A percentile compares a stretch with the other conserved stretches of the same genome.
These are phyloP conservation scores for Pseudozyma pruni DNA, from an alignment of 1,284 basidiomycete species.

Conservation along the genomic window DNA sequence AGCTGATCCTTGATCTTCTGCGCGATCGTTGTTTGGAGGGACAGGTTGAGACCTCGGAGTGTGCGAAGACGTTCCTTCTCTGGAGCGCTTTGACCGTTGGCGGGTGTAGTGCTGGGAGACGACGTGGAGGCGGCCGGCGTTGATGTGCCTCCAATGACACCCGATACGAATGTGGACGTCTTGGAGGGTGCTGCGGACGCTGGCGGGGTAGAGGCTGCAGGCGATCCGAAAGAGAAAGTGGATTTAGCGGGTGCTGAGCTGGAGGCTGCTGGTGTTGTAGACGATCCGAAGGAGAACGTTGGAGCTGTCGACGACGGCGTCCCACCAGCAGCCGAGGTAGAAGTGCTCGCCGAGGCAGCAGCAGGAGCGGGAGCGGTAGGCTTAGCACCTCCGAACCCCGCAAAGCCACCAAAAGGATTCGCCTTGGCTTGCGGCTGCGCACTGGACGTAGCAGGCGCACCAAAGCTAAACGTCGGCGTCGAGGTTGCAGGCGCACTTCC, in stretches of 20 bases:
- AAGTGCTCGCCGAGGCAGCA: not conserved
- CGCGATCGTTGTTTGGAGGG: constrained; percentile 22
- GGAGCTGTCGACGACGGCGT: not conserved
- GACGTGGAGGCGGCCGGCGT: constrained; percentile 2
- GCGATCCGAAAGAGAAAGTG: no score
- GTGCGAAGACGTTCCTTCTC: constrained; percentile 28
- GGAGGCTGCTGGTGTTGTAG: not conserved
- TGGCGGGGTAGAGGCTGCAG: no score
- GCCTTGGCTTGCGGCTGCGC: constrained; percentile 20
- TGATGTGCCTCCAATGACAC: constrained; percentile 14
- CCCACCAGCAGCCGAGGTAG: not conserved
- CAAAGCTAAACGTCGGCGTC: constrained; percentile 33
- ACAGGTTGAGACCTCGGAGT: constrained; percentile 39
- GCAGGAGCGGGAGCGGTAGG: no score
- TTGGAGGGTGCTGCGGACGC: no score
- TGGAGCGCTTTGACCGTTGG: constrained; percentile 7
- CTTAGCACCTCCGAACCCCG: constrained; percentile 21
- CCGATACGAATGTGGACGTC: no score
- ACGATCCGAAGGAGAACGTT: constrained; percentile 10
- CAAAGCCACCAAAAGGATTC: constrained; percentile 37
- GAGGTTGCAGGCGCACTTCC: constrained; percentile 9
- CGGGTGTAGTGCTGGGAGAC: constrained; percentile 1
- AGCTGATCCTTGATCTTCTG: constrained; percentile 41
- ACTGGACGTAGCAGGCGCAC: constrained; percentile 3
- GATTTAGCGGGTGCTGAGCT: no score